Evolutionary conservation across 1,139 yeast genomes (phyloP), one percentile per base, ranked within the genome.

Genomic region (Tardiomyces blankii): DNA sequence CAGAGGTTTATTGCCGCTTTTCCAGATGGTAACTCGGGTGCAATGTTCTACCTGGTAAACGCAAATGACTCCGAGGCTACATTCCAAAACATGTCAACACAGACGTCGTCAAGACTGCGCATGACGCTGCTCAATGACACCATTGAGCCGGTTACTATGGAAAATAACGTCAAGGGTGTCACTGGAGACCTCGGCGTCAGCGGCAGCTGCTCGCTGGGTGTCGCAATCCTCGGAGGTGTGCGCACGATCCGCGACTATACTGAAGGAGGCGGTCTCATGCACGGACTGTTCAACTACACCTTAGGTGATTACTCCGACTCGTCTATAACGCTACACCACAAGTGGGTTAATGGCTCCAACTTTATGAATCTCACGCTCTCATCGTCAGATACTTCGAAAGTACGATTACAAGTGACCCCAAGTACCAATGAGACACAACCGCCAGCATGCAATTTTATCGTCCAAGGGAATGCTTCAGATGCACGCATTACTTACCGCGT

Each of bases 1-100:
- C 49, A 47, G 40, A 8, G 49, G 18, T 40, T 47, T 12, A 38
- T 47, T 11, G 48, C 46, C 6, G 49, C 49, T 13, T 47, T 47
- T 27, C 49, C 49, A 2, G 46, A 41, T 3, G 49, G 49, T 2
- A 43, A 47, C 35, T 43, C 49, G 7, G 49, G 49, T 2, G 44
- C 46, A n/a, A 13, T 47, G 42, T 32, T 46, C 41, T 47, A 47
- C 23, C 38, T 47, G 8, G 21, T 40, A 19, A 19, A 38, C 18
- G 9, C 42, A 21, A 21, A 21, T 7, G 25, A 21, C 25, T 21
- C 25, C 7, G 7, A 21, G 25, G 7, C 25, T 5, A 21, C 25
- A 7, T 4, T 9, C 28, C 18, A 19, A 42, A 21, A 21, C 7
- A 7, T 21, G 7, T 5, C 25, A 7, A 21, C 25, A 7, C 25